Evolutionary conservation across 139 green algal genomes (phyloP).

Genomic region (Closterium sp.): DNA sequence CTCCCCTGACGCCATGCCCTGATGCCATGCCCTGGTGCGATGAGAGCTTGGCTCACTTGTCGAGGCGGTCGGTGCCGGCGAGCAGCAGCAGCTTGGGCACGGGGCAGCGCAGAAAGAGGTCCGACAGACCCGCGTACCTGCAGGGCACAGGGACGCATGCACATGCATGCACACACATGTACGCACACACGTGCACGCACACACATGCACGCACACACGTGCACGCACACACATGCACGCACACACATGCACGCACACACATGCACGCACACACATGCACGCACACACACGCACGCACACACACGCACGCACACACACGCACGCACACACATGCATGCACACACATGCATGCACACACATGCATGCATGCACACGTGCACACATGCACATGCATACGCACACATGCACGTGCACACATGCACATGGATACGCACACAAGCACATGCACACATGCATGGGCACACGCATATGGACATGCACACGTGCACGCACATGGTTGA

Average conservation of each 20-base stretch:
- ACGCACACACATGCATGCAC: background rate
- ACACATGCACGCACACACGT: background rate
- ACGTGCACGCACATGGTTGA: background rate
- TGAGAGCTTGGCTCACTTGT: slow-evolving; percentile 56
- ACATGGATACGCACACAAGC: background rate
- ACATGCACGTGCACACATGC: background rate
- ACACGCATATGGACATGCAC: background rate
- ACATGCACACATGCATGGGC: background rate
- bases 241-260: background rate
- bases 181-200: background rate
- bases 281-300: background rate
- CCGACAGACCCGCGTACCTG: slow-evolving; percentile 84
- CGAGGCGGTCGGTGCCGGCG: slow-evolving; percentile 89
- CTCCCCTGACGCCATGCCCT: too few relatives aligned
- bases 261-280: too few relatives aligned
- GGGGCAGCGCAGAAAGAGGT: slow-evolving; percentile 69
- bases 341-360: background rate
- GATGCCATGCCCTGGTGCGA: background rate
- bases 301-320: slow-evolving; percentile 2
- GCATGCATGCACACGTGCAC: background rate
- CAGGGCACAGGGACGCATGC: background rate
- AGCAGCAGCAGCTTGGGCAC: slow-evolving; percentile 86
- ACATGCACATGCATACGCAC: background rate
- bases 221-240: background rate
- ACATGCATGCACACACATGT: background rate